Conservation (phyloP, 768 basidiomycete species). For the Termitomyces sp. region DNA sequence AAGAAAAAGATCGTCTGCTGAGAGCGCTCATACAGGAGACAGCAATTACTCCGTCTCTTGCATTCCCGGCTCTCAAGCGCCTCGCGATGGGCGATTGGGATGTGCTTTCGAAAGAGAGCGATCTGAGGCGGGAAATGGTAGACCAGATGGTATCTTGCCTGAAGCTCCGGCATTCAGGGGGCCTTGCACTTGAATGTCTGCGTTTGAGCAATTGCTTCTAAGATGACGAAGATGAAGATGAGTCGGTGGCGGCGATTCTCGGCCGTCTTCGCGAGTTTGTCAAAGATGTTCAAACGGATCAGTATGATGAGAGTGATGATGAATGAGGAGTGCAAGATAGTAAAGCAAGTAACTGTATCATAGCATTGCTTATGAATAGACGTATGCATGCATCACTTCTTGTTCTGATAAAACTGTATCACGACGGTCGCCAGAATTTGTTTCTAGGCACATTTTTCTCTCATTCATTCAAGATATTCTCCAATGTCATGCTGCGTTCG, state of each 20-base stretch:
- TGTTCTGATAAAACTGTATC: not conserved
- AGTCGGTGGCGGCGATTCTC: not conserved
- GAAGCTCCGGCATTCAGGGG: not conserved
- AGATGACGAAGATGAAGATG: no score
- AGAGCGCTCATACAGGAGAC: not conserved
- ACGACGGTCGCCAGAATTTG: not conserved
- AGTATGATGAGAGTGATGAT: not conserved
- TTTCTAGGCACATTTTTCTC: not conserved
- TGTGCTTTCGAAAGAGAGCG: not conserved
- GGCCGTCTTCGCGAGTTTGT: not conserved
- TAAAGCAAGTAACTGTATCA: no score
- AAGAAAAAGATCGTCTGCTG: not conserved
- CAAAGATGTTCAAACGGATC: not conserved
- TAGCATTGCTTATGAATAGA: no score
- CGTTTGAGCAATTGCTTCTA: not conserved
- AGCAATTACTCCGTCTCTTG: not conserved
- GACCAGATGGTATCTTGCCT: not conserved
- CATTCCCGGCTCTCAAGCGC: not conserved
- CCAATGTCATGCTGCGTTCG: constrained; percentile 84
- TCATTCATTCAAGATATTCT: not conserved
- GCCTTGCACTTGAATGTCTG: not conserved
- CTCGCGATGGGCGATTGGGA: not conserved
- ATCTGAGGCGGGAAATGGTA: not conserved
- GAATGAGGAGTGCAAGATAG: no score
- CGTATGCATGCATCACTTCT: no score